A percentile compares a stretch with the other conserved stretches of the same genome.
phyloP scores from a whole-genome alignment of 495 filamentous ascomycete species.

The Hypoxylon perforatum region DNA sequence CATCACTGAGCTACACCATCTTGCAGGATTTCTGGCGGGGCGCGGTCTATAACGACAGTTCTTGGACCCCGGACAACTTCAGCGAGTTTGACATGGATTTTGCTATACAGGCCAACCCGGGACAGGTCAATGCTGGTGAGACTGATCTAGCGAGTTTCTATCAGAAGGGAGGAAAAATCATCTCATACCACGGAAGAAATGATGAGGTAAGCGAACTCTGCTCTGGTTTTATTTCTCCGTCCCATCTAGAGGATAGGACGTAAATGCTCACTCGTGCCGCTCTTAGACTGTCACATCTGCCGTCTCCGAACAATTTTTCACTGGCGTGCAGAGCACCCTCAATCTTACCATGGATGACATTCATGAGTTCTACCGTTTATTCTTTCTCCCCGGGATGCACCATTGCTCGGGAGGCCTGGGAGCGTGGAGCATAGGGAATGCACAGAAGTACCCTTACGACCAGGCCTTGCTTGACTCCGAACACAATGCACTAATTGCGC shows the following conservation, averaged over 20 bases:
- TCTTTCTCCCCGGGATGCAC: slow-evolving; percentile 36
- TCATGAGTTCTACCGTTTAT: slow-evolving; percentile 32
- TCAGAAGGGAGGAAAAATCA: slow-evolving; percentile 54
- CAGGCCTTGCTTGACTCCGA: slow-evolving; percentile 52
- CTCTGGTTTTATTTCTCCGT: not conserved
- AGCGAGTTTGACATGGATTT: slow-evolving; percentile 37
- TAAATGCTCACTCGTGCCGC: not conserved
- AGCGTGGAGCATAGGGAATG: slow-evolving; percentile 9
- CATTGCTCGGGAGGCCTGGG: slow-evolving; percentile 26
- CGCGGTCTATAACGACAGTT: slow-evolving; percentile 14
- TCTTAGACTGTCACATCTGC: slow-evolving; percentile 43
- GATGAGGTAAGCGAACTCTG: slow-evolving; percentile 45
- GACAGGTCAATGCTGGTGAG: slow-evolving; percentile 51
- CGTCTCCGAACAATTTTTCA: slow-evolving; percentile 49
- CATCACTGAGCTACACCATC: slow-evolving; percentile 21
- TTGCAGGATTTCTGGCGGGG: slow-evolving; percentile 30
- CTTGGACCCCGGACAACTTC: slow-evolving; percentile 36
- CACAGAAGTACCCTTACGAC: slow-evolving; percentile 27
- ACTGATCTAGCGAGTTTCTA: slow-evolving; percentile 54
- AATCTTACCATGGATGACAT: slow-evolving; percentile 12
- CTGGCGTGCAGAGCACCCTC: slow-evolving; percentile 44
- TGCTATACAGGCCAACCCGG: slow-evolving; percentile 49
- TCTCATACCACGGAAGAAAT: slow-evolving; percentile 56
- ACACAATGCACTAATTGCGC: slow-evolving; percentile 52
- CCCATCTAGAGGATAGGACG: not conserved